Conservation (phyloP, 441 rosid species). For the Gossypium schwendimanii region DNA sequence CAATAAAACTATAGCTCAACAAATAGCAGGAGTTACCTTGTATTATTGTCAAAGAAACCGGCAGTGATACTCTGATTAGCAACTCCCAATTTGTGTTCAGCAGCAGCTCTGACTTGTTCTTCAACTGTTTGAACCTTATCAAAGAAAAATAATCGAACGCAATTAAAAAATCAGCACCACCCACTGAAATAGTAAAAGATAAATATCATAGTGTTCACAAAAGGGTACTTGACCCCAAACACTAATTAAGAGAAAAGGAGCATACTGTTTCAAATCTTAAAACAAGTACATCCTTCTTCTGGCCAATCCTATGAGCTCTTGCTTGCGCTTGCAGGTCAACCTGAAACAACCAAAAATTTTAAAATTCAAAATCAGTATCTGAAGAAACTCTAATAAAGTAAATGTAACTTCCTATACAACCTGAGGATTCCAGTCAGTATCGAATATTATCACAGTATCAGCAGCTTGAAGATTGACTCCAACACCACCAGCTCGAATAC, state of each 20-base stretch:
- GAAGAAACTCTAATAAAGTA: conserved; percentile 8
- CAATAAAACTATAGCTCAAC: conserved; percentile 1
- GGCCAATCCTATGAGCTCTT: conserved; percentile 96
- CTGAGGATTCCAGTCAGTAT: conserved; percentile 99
- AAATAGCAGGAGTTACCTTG: conserved; percentile 43
- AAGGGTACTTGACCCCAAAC: conserved; percentile 6
- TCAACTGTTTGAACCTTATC: conserved; percentile 83
- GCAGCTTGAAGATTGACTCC: conserved; percentile 98
- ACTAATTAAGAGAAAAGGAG: background rate
- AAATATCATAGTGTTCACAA: background rate
- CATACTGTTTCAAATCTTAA: conserved; percentile 90
- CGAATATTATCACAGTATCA: conserved; percentile 88
- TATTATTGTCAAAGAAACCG: conserved; percentile 89
- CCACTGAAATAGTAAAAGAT: background rate
- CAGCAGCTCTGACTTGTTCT: conserved; percentile 93
- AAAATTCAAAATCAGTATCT: conserved; percentile 4
- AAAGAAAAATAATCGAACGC: conserved; percentile 8
- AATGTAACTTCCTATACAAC: conserved; percentile 26
- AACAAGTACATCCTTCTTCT: conserved; percentile 92
- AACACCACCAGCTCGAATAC: conserved; percentile 97
- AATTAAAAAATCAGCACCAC: background rate
- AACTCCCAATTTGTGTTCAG: conserved; percentile 94
- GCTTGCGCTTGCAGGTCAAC: conserved; percentile 99
- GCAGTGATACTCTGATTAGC: conserved; percentile 98
- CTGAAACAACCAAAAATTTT: conserved; percentile 27